Base-by-base conservation (phyloP, 2,329 filamentous ascomycete species). In the Conoideocrella luteorostrata region DNA sequence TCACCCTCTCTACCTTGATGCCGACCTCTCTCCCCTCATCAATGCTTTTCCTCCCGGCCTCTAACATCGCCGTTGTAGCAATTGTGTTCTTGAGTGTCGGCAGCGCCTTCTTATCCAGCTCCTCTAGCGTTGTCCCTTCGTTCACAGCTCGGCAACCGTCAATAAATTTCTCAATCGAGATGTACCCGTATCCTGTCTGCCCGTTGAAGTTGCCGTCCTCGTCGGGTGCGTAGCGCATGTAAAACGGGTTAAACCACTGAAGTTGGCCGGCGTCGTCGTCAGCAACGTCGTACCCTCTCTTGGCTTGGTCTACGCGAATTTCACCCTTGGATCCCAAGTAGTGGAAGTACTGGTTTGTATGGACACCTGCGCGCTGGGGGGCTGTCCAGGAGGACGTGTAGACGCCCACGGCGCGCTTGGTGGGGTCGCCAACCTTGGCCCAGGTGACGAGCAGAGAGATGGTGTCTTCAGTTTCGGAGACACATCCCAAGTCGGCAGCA, bases 341-440 rank as follows among this genome's bases (percentile, higher is more conserved):
- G 68, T 96, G 90, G 72, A 96, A 96, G 69, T 95, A 93, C 69
- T 96, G 90, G 64, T 95, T 95, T 2, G 85, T 91, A 68, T 96
- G 91, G n/a, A 96, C 89, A 39, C 91, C 90, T 0, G 90, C 90
- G 57, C 84, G 86, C 62, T 94, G 86, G 11, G 91, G 90, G 6
- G 91, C 91, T 2, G 90, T 95, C 90, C 90, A 96, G 32, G 86
- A 91, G 10, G 90, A 87, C 11, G 91, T 96, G 68, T 95, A 96
- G 7, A 96, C 88, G 44, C 82, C 90, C 2, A 89, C 93, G 10
- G 86, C 91, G 44, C 80, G 72, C 69, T 86, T 89, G 47, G 67
- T 70, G 0, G 79, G 72, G 52, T 87, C 80, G 43, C 71, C 72
- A 57, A 79, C 80, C 68, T 86, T 86, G 53, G 80, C 78, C 91